These are phyloP conservation scores for Omphalotus guepiniiformis DNA, from an alignment of 768 basidiomycete genomes.

Conservation along the genomic window DNA sequence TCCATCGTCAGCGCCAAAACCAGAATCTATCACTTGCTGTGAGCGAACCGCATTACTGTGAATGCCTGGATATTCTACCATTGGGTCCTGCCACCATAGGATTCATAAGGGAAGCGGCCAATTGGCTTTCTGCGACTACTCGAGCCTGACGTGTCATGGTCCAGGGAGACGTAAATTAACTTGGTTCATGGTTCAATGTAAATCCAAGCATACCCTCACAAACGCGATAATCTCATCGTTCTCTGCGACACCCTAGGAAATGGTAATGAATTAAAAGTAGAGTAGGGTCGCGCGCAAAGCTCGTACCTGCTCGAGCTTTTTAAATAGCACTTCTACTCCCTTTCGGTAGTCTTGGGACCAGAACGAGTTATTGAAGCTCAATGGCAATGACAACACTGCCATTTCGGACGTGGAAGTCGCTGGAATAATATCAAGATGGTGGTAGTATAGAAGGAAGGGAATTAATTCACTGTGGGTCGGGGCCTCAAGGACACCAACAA, in stretches of 20 bases:
- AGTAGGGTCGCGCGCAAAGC: slow-evolving; percentile 3
- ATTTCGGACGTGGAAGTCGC: slow-evolving; percentile 30
- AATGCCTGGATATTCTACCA: slow-evolving; percentile 28
- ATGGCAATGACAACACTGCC: slow-evolving; percentile 88
- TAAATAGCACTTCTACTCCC: slow-evolving; percentile 75
- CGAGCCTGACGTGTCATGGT: slow-evolving; percentile 51
- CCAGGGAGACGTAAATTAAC: no score
- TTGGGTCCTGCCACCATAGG: slow-evolving; percentile 45
- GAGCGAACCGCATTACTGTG: slow-evolving; percentile 8
- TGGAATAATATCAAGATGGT: background rate
- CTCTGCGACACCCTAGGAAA: slow-evolving; percentile 68
- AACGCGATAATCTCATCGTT: slow-evolving; percentile 81
- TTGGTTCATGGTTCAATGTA: background rate
- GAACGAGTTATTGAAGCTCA: slow-evolving; percentile 88
- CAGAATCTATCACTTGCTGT: slow-evolving; percentile 38
- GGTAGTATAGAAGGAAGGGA: background rate
- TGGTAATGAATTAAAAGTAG: slow-evolving; percentile 8
- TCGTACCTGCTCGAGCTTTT: slow-evolving; percentile 72
- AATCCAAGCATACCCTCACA: slow-evolving; percentile 60
- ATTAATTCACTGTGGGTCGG: no score
- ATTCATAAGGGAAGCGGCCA: slow-evolving; percentile 55
- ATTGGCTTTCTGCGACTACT: slow-evolving; percentile 60
- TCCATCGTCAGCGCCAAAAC: slow-evolving; percentile 78
- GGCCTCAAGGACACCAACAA: no score
- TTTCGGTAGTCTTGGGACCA: slow-evolving; percentile 89